Base-by-base conservation (phyloP, 257 asterid genomes). In the Solanum clarkiae region DNA sequence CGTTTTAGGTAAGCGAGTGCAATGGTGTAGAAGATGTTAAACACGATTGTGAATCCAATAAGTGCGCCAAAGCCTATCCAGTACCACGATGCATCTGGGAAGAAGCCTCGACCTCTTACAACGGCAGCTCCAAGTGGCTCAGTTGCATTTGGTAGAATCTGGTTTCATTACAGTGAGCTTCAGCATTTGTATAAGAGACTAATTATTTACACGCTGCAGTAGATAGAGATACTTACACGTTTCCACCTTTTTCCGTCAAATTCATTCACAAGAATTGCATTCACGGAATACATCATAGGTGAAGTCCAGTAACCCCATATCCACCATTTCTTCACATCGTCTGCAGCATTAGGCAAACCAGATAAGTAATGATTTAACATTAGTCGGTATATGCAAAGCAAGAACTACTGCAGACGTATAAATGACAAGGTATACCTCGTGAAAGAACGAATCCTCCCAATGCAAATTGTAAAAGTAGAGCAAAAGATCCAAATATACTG, bases 221-320 rank as follows among this genome's bases (percentile, higher is more conserved):
- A 44, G 59, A 83, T 80, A n/a, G 42, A 84, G 53, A 29, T 57
- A 66, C 93, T 90, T 92, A 91, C 94, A 45, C 5, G 87, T 84
- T 88, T 88, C 97, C 97, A 93, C 59, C 96, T 91, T 29, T 91
- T 90, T 40, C 91, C 94, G 0, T 86, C 84, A 88, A 92, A 93
- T 88, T 93, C 96, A 63, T 93, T 93, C 11, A 84, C 94, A 36
- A 92, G 88, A 70, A 93, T 91, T 74, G 94, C 93, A 66, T 92
- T 93, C 87, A 91, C 94, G 10, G 92, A 90, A 70, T 93, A 93
- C 97, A 92, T 92, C 91, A 93, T 40, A 0, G 97, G 97, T 16
- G 97, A 93, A 65, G 91, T 29, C 91, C 91, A 93, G 91, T 91
- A 93, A n/a, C 94, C 95, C 97, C 97, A 93, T 20, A 93, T 16